A percentile compares a stretch with the other conserved stretches of the same genome.
Evolutionary conservation across 371 early-diverging fungal genomes (phyloP).

Genomic region (Syncephalis plumigaleata): DNA sequence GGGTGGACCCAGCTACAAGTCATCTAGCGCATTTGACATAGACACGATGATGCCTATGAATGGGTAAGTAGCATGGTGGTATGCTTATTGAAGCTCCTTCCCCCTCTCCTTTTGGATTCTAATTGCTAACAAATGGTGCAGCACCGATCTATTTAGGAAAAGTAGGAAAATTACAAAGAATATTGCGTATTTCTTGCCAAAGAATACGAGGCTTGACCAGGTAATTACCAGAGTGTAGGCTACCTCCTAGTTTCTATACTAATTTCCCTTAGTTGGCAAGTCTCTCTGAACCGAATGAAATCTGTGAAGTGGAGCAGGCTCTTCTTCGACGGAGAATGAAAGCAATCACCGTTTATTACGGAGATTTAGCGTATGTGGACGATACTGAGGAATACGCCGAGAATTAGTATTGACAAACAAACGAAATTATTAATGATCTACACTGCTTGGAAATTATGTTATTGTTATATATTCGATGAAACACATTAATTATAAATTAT

Average conservation of each 20-base stretch:
- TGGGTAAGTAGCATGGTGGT: conserved; percentile 31
- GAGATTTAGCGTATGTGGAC: conserved; percentile 16
- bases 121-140: conserved; percentile 8
- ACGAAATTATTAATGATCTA: too few species aligned
- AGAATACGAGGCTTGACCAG: conserved; percentile 46
- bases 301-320: conserved; percentile 59
- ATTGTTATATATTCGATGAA: too few species aligned
- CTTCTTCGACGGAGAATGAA: conserved; percentile 36
- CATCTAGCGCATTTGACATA: conserved; percentile 29
- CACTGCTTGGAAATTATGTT: too few species aligned
- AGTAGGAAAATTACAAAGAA: conserved; percentile 48
- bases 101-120: too few species aligned
- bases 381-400: too few species aligned
- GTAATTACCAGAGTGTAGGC: too few species aligned
- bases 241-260: too few species aligned
- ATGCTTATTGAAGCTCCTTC: not conserved
- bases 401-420: too few species aligned
- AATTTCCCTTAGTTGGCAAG: conserved; percentile 8
- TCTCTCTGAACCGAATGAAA: conserved; percentile 26
- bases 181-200: conserved; percentile 71
- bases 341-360: conserved; percentile 52
- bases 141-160: conserved; percentile 35
- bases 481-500: too few species aligned
- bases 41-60: conserved; percentile 52
- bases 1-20: conserved; percentile 42